These are phyloP conservation scores for Xylaria arbuscula DNA, from an alignment of 2,329 filamentous ascomycete species.

Conservation along the genomic window DNA sequence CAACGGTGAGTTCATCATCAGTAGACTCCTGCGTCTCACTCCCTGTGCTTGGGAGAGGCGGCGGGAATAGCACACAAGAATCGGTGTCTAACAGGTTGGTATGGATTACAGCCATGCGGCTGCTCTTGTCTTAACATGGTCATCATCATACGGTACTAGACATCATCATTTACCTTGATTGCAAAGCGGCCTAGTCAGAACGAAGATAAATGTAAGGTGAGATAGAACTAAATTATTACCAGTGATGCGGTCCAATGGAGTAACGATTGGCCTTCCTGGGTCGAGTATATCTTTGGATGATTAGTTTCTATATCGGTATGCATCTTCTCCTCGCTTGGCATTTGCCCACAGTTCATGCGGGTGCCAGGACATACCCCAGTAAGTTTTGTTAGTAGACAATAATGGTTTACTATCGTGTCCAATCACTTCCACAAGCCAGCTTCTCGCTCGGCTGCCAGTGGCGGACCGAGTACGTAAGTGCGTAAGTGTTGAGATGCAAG, in stretches of 20 bases:
- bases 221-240: constrained; percentile 29
- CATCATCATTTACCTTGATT: constrained; percentile 2
- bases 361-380: constrained; percentile 5
- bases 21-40: neutral
- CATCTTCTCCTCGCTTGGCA: constrained; percentile 18
- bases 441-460: constrained; percentile 19
- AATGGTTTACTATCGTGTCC: constrained; percentile 21
- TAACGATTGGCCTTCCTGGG: constrained; percentile 31
- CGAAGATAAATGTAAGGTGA: constrained; percentile 28
- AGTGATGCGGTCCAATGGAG: constrained; percentile 26
- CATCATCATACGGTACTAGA: constrained; percentile 17
- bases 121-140: neutral
- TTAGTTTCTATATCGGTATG: neutral
- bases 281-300: constrained; percentile 9
- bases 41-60: neutral
- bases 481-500: constrained; percentile 3
- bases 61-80: constrained; percentile 21
- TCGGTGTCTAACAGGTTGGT: neutral
- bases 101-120: neutral
- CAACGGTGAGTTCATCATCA: neutral
- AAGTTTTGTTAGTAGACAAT: constrained; percentile 1
- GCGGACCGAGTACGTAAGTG: neutral
- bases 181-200: constrained; percentile 8
- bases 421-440: constrained; percentile 6
- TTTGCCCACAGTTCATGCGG: constrained; percentile 2